Percentiles rank a stretch among this genome's conserved stretches.
phyloP scores from a whole-genome alignment of 768 basidiomycete genomes.

The Pisolithus microcarpus region DNA sequence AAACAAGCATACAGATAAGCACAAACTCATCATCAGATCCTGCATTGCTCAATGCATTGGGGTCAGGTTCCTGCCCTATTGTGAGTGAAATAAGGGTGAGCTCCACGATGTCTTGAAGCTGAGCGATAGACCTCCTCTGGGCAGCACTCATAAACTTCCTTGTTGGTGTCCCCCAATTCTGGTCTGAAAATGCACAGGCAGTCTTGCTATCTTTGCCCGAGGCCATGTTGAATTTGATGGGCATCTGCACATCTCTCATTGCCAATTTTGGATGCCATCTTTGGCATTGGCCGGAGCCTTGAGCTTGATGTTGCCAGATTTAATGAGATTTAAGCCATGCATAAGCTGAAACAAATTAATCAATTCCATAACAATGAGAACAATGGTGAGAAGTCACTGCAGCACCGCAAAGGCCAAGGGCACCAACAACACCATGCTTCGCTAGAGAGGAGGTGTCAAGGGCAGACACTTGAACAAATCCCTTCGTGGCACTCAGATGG shows the following conservation, averaged over 20 bases:
- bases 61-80: background rate
- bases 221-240: too few species aligned
- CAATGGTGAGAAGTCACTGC: background rate
- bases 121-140: too few species aligned
- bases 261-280: background rate
- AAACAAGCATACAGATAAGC: background rate
- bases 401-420: background rate
- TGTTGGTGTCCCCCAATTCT: too few species aligned
- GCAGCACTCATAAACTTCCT: too few species aligned
- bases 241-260: background rate
- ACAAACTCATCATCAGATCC: background rate
- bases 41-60: background rate
- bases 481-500: slow-evolving; percentile 1
- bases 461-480: background rate
- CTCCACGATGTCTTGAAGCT: too few species aligned
- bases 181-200: too few species aligned
- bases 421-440: background rate
- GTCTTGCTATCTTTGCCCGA: too few species aligned
- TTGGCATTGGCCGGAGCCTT: background rate
- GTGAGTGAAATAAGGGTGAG: too few species aligned
- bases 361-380: background rate
- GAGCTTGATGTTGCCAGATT: background rate
- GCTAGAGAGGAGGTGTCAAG: background rate
- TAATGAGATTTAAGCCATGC: background rate
- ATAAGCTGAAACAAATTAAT: background rate